Conservation (phyloP, 164 flowering plant species). For the Echeveria elegans region DNA sequence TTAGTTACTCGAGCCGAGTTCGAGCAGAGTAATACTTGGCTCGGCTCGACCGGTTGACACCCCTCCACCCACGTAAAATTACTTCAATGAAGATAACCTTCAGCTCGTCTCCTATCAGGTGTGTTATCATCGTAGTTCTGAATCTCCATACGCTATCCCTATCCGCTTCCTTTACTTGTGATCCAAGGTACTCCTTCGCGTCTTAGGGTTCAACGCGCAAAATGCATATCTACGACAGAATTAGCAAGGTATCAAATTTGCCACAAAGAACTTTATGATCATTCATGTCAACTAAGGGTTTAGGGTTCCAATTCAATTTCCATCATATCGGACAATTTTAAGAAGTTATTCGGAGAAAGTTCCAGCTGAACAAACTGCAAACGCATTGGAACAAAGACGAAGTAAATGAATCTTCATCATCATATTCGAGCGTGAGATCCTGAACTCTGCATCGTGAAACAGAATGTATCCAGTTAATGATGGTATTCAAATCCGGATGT, state of each 20-base stretch:
- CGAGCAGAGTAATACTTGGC: too few relatives aligned
- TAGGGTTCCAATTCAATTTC: too few relatives aligned
- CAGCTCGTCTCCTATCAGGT: background rate
- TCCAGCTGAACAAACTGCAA: constrained; percentile 5
- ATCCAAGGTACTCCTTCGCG: background rate
- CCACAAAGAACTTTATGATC: too few relatives aligned
- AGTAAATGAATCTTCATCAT: background rate
- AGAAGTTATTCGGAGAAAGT: constrained; percentile 7
- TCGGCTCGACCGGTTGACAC: too few relatives aligned
- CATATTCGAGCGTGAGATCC: background rate
- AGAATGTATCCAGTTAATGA: background rate
- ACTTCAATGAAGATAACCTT: background rate
- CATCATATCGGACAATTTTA: constrained; percentile 16
- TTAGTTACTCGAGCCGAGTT: too few relatives aligned
- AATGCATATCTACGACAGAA: background rate
- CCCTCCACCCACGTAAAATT: background rate
- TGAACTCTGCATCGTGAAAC: background rate
- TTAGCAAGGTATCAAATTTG: background rate
- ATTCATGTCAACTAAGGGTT: too few relatives aligned
- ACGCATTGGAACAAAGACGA: background rate
- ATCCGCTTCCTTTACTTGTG: background rate
- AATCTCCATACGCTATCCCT: background rate
- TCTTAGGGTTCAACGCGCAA: background rate
- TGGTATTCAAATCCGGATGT: background rate
- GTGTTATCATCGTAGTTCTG: background rate